Evolutionary conservation across 805 yeast species (phyloP).

Genomic region (Komagataella pastoris): DNA sequence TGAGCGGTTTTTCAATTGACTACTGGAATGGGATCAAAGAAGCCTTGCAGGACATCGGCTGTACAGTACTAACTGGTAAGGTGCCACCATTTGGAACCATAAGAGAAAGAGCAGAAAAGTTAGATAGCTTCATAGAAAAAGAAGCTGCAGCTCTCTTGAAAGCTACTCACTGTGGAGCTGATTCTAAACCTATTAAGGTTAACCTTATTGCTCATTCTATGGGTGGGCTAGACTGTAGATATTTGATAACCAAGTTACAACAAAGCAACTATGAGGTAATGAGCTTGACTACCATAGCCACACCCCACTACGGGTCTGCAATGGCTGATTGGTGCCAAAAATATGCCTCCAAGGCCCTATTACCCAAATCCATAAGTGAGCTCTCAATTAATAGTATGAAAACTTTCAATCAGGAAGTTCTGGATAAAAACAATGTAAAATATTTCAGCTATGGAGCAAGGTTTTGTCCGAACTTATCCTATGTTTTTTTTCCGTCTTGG

Average conservation of each 20-base stretch:
- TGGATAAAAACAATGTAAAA: conserved; percentile 45
- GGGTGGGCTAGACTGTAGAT: conserved; percentile 88
- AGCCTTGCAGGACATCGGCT: conserved; percentile 46
- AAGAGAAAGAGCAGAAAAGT: conserved; percentile 45
- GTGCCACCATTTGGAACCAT: conserved; percentile 80
- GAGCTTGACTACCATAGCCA: conserved; percentile 72
- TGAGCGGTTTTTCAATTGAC: conserved; percentile 28
- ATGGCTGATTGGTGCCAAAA: conserved; percentile 58
- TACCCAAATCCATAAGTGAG: conserved; percentile 36
- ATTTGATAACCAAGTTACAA: conserved; percentile 45
- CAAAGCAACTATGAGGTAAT: conserved; percentile 41
- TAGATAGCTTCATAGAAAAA: conserved; percentile 35
- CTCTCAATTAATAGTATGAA: conserved; percentile 42
- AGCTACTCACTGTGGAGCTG: conserved; percentile 5
- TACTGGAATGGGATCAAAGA: conserved; percentile 78
- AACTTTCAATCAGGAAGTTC: conserved; percentile 37
- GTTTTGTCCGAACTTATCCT: conserved; percentile 48
- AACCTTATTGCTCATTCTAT: conserved; percentile 82
- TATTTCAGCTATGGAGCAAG: conserved; percentile 81
- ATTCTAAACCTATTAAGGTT: conserved; percentile 29
- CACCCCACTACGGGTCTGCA: conserved; percentile 83
- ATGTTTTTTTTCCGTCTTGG: conserved; percentile 54
- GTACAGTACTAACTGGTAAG: conserved; percentile 54
- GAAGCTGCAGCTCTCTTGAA: conserved; percentile 5
- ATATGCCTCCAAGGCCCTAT: conserved; percentile 8